Conservation (phyloP, 2,329 filamentous ascomycete genomes). For the Colletotrichum higginsianum region DNA sequence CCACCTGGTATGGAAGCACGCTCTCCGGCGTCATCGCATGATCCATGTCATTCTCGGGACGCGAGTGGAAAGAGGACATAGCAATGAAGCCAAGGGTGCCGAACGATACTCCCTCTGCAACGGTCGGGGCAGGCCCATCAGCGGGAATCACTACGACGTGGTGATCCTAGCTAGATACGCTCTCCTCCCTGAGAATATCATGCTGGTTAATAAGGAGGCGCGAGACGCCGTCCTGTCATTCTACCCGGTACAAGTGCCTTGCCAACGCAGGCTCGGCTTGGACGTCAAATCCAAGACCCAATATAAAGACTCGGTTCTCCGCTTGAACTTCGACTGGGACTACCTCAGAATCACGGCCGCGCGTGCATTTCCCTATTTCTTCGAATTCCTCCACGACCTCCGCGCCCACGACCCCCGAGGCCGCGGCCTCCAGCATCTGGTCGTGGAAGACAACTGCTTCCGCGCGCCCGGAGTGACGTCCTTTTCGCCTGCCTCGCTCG, state of each 20-base stretch:
- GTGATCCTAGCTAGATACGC: neutral
- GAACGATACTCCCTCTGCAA: constrained; percentile 10
- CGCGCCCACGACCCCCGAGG: constrained; percentile 20
- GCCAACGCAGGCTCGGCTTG: neutral
- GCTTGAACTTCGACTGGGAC: constrained; percentile 26
- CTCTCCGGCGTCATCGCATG: constrained; percentile 21
- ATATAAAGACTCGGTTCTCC: neutral
- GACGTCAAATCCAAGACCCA: neutral
- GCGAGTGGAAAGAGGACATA: neutral
- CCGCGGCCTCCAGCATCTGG: constrained; percentile 20
- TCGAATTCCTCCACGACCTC: constrained; percentile 36
- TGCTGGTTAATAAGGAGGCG: constrained; percentile 13
- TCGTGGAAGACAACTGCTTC: constrained; percentile 1
- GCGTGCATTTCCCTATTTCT: neutral
- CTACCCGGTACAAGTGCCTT: constrained; percentile 22
- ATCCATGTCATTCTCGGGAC: constrained; percentile 2
- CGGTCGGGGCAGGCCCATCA: neutral
- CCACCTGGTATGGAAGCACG: constrained; percentile 14
- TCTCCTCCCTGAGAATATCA: neutral
- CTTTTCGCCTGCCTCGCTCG: neutral
- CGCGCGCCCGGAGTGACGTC: neutral
- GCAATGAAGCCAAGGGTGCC: too few species aligned
- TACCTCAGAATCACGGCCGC: constrained; percentile 2
- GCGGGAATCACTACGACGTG: constrained; percentile 24
- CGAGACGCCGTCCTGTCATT: constrained; percentile 7